Conservation (phyloP, 371 early-diverging fungal genomes). For the Mucor indicus region DNA sequence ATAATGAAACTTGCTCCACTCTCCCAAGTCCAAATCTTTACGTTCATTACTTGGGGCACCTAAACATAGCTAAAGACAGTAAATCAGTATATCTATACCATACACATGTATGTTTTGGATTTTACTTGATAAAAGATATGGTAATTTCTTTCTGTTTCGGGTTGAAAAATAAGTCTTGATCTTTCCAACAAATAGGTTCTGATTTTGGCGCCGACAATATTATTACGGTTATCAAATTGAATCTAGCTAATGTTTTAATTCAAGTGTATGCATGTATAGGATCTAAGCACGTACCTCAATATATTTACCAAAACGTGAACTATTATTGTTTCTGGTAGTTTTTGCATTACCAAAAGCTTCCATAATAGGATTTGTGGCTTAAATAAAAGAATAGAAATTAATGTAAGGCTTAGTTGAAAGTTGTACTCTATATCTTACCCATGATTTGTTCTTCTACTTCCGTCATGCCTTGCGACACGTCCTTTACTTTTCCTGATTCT, state of each 20-base stretch:
- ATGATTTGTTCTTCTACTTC: slow-evolving; percentile 83
- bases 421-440: slow-evolving; percentile 42
- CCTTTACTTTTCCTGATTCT: slow-evolving; percentile 40
- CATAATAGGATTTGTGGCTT: slow-evolving; percentile 99
- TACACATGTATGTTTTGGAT: no score
- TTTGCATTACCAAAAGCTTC: slow-evolving; percentile 99
- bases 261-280: no score
- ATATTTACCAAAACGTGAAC: slow-evolving; percentile 99
- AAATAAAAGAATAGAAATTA: no score
- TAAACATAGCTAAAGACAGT: slow-evolving; percentile 68
- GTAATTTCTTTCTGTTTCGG: slow-evolving; percentile 93
- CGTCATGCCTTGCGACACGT: slow-evolving; percentile 58
- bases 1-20: slow-evolving; percentile 82
- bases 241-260: slow-evolving; percentile 58
- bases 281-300: slow-evolving; percentile 79
- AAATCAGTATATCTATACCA: not conserved
- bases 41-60: slow-evolving; percentile 82
- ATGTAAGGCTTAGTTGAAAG: no score
- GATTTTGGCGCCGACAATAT: slow-evolving; percentile 94
- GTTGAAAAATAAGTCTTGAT: slow-evolving; percentile 95
- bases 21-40: slow-evolving; percentile 72
- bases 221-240: slow-evolving; percentile 72
- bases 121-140: slow-evolving; percentile 96
- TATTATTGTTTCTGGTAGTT: slow-evolving; percentile 99
- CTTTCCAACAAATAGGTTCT: slow-evolving; percentile 98